Evolutionary conservation across 768 basidiomycete genomes (phyloP).

Genomic region (Pholiota conissans): DNA sequence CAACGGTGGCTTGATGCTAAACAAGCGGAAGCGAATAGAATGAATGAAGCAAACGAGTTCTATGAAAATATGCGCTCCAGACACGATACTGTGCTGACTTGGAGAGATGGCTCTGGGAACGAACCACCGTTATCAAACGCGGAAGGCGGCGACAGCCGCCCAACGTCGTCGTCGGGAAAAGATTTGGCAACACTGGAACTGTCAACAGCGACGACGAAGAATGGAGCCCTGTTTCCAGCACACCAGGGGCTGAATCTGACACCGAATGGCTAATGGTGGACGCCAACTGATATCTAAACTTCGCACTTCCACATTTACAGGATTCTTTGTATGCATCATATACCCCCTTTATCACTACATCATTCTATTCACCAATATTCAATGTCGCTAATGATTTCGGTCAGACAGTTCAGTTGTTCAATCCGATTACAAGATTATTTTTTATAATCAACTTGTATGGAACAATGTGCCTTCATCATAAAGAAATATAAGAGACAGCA

Average conservation of each 20-base stretch:
- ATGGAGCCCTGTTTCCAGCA: conserved; percentile 72
- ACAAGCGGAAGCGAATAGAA: conserved; percentile 87
- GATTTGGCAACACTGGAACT: conserved; percentile 53
- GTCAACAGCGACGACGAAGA: conserved; percentile 53
- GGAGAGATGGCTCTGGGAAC: conserved; percentile 45
- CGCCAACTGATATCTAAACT: conserved; percentile 17
- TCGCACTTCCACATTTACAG: background rate
- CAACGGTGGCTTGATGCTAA: conserved; percentile 98
- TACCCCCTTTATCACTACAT: conserved; percentile 27
- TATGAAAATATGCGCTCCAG: conserved; percentile 85
- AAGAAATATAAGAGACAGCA: conserved; percentile 1
- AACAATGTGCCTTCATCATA: background rate
- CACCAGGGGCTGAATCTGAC: conserved; percentile 77
- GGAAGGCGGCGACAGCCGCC: conserved; percentile 27
- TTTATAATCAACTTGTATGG: conserved; percentile 23
- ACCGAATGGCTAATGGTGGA: conserved; percentile 88
- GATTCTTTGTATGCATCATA: background rate
- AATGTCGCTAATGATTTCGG: too few relatives aligned
- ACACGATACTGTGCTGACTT: conserved; percentile 60
- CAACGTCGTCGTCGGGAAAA: conserved; percentile 64
- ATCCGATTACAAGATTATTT: conserved; percentile 13
- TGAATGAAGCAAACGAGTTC: conserved; percentile 92
- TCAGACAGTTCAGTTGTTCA: background rate
- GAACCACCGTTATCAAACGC: conserved; percentile 26
- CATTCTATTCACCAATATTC: conserved; percentile 4